Percentiles rank a stretch among this genome's conserved stretches.
These are phyloP conservation scores for Babesia bovis DNA, from an alignment of 169 alveolate genomes.

Conservation along the genomic window DNA sequence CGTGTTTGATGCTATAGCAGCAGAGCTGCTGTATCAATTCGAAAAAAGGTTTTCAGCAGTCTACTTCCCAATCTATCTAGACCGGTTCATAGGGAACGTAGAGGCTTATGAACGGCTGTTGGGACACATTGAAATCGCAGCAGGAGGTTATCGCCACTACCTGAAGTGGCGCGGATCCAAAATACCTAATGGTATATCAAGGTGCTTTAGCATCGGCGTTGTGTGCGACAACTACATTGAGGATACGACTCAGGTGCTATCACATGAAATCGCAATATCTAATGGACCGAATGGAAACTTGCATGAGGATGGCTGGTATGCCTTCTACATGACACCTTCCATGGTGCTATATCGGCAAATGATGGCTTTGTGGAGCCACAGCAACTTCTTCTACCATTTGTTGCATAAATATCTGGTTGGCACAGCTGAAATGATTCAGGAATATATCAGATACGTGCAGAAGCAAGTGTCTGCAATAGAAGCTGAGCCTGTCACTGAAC, in stretches of 20 bases:
- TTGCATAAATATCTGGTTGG: constrained; percentile 60
- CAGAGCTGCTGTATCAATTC: constrained; percentile 16
- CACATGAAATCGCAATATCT: background rate
- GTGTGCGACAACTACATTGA: constrained; percentile 50
- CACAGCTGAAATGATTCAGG: constrained; percentile 30
- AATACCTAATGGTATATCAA: constrained; percentile 15
- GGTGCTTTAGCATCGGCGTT: constrained; percentile 49
- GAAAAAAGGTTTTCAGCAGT: constrained; percentile 43
- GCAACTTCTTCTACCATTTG: constrained; percentile 43
- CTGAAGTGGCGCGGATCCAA: constrained; percentile 59
- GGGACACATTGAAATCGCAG: constrained; percentile 22
- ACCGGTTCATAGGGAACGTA: constrained; percentile 24
- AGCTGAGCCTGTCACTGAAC: background rate
- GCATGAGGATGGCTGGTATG: background rate
- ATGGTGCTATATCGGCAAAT: constrained; percentile 31
- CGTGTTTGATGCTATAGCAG: constrained; percentile 43
- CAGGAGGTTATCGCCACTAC: constrained; percentile 28
- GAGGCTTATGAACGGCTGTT: constrained; percentile 45
- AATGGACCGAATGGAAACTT: constrained; percentile 20
- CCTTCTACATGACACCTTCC: constrained; percentile 46
- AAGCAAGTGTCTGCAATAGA: constrained; percentile 26
- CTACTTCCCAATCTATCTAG: constrained; percentile 50
- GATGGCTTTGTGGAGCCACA: constrained; percentile 17
- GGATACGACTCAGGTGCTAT: background rate
- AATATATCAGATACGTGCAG: constrained; percentile 30